Conservation (phyloP, 2,329 filamentous ascomycete species). For the Neoarthrinium moseri region DNA sequence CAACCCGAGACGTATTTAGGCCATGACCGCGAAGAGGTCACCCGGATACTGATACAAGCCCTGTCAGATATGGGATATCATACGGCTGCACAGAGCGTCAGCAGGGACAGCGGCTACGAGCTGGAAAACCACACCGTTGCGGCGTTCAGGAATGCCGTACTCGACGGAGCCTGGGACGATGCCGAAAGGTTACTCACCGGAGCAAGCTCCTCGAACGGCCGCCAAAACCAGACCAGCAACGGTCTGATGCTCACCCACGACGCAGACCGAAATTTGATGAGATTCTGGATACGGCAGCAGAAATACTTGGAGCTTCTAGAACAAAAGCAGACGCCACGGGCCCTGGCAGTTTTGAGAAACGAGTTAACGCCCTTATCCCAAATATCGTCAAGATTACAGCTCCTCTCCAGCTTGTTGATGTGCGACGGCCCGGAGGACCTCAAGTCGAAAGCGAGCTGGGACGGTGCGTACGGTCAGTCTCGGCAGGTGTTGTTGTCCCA, state of each 20-base stretch:
- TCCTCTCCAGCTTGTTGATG: slow-evolving; percentile 88
- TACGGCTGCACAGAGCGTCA: slow-evolving; percentile 71
- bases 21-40: slow-evolving; percentile 90
- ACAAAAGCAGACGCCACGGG: slow-evolving; percentile 67
- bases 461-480: slow-evolving; percentile 74
- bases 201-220: slow-evolving; percentile 34
- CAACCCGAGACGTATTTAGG: slow-evolving; percentile 62
- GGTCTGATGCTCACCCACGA: slow-evolving; percentile 74
- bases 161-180: slow-evolving; percentile 77
- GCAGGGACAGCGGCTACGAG: slow-evolving; percentile 80
- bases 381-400: slow-evolving; percentile 74
- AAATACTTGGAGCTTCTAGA: slow-evolving; percentile 93
- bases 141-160: slow-evolving; percentile 78
- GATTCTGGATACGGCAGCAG: slow-evolving; percentile 86
- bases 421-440: slow-evolving; percentile 77
- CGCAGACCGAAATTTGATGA: slow-evolving; percentile 76
- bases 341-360: slow-evolving; percentile 78
- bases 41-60: slow-evolving; percentile 87
- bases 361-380: slow-evolving; percentile 86
- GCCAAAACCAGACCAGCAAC: slow-evolving; percentile 34
- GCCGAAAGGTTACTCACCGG: slow-evolving; percentile 81
- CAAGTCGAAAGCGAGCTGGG: slow-evolving; percentile 76
- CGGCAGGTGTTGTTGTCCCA: slow-evolving; percentile 74
- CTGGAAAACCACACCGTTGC: slow-evolving; percentile 84
- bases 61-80: slow-evolving; percentile 86